These are phyloP conservation scores for Prunus mume DNA, from an alignment of 306 rosid genomes.

Conservation along the genomic window DNA sequence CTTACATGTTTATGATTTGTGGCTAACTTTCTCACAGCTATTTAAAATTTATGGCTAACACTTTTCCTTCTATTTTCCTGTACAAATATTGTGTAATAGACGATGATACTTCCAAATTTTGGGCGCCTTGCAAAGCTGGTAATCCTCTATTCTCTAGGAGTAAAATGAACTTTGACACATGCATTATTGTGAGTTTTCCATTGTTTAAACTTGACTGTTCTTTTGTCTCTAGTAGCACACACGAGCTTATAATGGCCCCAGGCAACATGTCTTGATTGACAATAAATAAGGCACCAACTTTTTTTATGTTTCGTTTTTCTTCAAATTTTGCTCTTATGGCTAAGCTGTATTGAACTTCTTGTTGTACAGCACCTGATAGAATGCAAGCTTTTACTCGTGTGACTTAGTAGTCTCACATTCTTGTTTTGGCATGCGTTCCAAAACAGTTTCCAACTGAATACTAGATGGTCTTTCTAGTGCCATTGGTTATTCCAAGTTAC, in stretches of 20 bases:
- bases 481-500: not conserved
- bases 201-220: not conserved
- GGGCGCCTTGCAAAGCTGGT: conserved; percentile 92
- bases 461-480: not conserved
- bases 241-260: not conserved
- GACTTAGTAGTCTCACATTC: no score
- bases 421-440: not conserved
- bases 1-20: conserved; percentile 11
- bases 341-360: not conserved
- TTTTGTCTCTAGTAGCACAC: not conserved
- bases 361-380: not conserved
- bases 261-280: not conserved
- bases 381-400: not conserved
- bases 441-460: not conserved
- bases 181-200: not conserved
- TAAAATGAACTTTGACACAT: not conserved
- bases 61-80: not conserved
- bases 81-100: conserved; percentile 39
- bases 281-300: not conserved
- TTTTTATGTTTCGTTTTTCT: not conserved
- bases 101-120: conserved; percentile 90
- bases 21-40: not conserved
- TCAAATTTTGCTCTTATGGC: not conserved
- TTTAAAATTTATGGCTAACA: not conserved
- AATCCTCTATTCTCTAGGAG: conserved; percentile 32